These are phyloP conservation scores for Pseudofabraea citricarpa DNA, from an alignment of 2,329 filamentous ascomycete genomes.

Conservation along the genomic window DNA sequence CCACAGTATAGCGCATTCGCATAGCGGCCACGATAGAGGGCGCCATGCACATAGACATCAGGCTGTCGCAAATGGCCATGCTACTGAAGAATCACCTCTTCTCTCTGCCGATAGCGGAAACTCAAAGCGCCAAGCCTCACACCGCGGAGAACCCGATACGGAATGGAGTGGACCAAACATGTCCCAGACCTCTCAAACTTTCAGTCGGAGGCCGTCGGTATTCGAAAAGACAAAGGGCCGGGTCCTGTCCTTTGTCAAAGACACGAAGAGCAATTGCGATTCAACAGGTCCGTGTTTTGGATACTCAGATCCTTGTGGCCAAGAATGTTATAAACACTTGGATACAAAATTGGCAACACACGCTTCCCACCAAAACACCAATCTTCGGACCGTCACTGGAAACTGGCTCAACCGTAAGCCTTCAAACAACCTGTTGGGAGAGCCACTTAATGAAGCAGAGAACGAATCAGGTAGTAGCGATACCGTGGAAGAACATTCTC, in stretches of 20 bases:
- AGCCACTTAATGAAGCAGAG: background rate
- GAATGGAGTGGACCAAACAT: background rate
- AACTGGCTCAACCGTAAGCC: conserved; percentile 1
- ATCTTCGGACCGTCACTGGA: conserved; percentile 12
- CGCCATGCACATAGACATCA: conserved; percentile 7
- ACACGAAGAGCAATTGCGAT: conserved; percentile 59
- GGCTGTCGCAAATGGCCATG: conserved; percentile 9
- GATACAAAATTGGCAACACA: conserved; percentile 22
- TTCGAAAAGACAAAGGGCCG: conserved; percentile 31
- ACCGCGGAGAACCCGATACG: conserved; percentile 5
- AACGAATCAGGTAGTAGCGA: no score
- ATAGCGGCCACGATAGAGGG: conserved; percentile 7
- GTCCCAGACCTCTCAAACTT: background rate
- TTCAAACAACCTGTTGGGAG: no score
- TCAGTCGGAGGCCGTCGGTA: conserved; percentile 48
- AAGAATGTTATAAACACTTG: conserved; percentile 60
- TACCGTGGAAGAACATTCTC: background rate
- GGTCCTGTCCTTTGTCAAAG: conserved; percentile 60
- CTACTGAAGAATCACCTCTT: conserved; percentile 23
- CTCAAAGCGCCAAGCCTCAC: background rate
- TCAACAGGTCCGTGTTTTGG: conserved; percentile 57
- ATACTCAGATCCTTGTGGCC: conserved; percentile 60
- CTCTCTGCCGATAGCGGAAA: conserved; percentile 14
- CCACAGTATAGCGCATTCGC: conserved; percentile 10
- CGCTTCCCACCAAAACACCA: conserved; percentile 4